Base-by-base conservation (phyloP, 164 flowering plant genomes). In the Liriodendron chinense region DNA sequence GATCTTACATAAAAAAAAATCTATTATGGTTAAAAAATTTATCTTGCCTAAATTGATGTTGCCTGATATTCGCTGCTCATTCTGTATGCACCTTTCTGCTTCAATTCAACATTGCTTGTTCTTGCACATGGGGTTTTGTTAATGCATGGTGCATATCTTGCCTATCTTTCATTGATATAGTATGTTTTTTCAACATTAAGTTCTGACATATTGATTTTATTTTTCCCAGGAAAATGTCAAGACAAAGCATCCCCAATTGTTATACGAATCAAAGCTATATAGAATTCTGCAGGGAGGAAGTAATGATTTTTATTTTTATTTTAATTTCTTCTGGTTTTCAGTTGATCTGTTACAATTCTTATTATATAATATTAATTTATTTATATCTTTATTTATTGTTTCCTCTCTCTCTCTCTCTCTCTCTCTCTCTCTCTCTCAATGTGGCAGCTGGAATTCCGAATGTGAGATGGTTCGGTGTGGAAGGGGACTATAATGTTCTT, bases 241-340 rank as follows among this genome's bases (percentile, higher is more conserved):
- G 88, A 91, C 98, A 76, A 93, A 90, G 87, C 98, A 93, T 86
- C 96, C 98, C 22, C 98, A 92, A 72, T 81, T 93, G 80, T 85
- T 89, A 3, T 93, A 91, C 72, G 98, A 93, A 81, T 91, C 98
- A 43, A 93, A 90, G 82, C 79, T 93, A 71, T 93, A 93, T 85
- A 86, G 96, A 79, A 85, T 90, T 47, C 85, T 93, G n/a, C 98
- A 91, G 69, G 98, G 98, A 84, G 98, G 96, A 91, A 91, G 98
- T 93, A 93, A 82, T 75, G 81, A 57, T 69, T 28, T 25, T 65
- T 77, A 53, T n/a, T 69, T 47, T 10, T 26, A 2, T 26, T 66
- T 10, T 66, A 23, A 2, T 50, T 28, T 63, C 25, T 5, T 53
- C 28, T 69, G 65, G 9, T 72, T 75, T 2, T 47, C 14, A 14